Conservation (phyloP, 1,284 basidiomycete genomes). For the Ustilago crameri region DNA sequence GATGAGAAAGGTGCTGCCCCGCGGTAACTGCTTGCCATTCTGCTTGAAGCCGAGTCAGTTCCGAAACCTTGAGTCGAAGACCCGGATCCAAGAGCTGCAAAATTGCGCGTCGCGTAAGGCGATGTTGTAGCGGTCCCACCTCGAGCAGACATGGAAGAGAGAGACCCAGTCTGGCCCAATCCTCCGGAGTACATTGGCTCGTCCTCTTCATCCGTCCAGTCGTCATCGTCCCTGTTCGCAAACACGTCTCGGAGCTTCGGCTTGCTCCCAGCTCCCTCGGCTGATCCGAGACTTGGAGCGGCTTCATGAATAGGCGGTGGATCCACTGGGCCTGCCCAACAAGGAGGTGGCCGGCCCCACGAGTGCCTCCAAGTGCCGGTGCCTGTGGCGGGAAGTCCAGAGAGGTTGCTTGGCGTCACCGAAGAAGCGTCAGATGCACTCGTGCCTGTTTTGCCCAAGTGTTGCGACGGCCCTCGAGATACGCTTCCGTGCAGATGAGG, state of each 20-base stretch:
- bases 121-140: constrained; percentile 3
- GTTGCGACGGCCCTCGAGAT: constrained; percentile 16
- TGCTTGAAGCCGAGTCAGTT: constrained; percentile 3
- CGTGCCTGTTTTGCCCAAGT: not conserved
- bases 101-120: constrained; percentile 38
- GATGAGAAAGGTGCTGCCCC: constrained; percentile 24
- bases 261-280: constrained; percentile 3
- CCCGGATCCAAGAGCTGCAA: constrained; percentile 20
- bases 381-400: constrained; percentile 30
- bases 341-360: constrained; percentile 63
- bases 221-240: constrained; percentile 52
- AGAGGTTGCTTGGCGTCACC: constrained; percentile 4
- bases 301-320: constrained; percentile 21
- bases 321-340: constrained; percentile 61
- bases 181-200: constrained; percentile 56
- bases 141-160: constrained; percentile 16
- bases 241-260: constrained; percentile 61
- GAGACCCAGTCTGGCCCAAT: constrained; percentile 54
- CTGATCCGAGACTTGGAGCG: not conserved
- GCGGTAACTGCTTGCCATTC: constrained; percentile 11
- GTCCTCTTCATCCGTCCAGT: constrained; percentile 64
- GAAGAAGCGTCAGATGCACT: not conserved
- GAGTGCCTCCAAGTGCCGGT: constrained; percentile 57
- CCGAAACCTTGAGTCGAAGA: constrained; percentile 9
- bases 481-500: constrained; percentile 42